Evolutionary conservation across 139 green algal genomes (phyloP).

Genomic region (Chlamydomonas schloesseri): DNA sequence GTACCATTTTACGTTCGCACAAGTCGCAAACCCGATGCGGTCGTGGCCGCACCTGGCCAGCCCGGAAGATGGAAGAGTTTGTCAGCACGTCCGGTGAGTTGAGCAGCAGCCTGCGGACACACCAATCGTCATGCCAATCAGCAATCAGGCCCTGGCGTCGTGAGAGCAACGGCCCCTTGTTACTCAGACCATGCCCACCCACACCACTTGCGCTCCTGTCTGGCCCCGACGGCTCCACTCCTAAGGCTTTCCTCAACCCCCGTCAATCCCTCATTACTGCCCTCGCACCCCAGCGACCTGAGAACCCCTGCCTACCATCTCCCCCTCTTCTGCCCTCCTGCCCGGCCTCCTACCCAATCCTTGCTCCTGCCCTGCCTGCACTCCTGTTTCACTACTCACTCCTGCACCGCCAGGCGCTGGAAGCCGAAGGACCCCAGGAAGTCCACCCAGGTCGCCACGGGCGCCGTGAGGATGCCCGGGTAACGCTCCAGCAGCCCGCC

Average conservation of each 20-base stretch:
- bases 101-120: background rate
- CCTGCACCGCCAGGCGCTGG: slow-evolving; percentile 30
- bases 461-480: slow-evolving; percentile 7
- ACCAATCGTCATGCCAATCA: too few species aligned
- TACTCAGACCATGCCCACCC: too few species aligned
- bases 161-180: too few species aligned
- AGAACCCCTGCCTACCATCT: background rate
- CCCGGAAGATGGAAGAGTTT: slow-evolving; percentile 2
- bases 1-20: too few species aligned
- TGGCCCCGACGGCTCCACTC: too few species aligned
- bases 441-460: background rate
- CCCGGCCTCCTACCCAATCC: too few species aligned
- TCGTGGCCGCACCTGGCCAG: slow-evolving; percentile 22
- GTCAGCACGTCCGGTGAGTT: slow-evolving; percentile 29
- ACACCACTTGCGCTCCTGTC: too few species aligned
- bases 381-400: slow-evolving; percentile 9
- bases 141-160: too few species aligned
- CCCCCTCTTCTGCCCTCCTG: too few species aligned
- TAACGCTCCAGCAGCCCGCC: slow-evolving; percentile 19
- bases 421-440: slow-evolving; percentile 25
- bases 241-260: too few species aligned
- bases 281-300: background rate
- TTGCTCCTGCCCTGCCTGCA: background rate
- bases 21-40: too few species aligned
- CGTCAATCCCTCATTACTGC: too few species aligned